A percentile compares a stretch with the other conserved stretches of the same genome.
These are phyloP conservation scores for Kazachstania africana DNA, from an alignment of 805 yeast genomes.

Conservation along the genomic window DNA sequence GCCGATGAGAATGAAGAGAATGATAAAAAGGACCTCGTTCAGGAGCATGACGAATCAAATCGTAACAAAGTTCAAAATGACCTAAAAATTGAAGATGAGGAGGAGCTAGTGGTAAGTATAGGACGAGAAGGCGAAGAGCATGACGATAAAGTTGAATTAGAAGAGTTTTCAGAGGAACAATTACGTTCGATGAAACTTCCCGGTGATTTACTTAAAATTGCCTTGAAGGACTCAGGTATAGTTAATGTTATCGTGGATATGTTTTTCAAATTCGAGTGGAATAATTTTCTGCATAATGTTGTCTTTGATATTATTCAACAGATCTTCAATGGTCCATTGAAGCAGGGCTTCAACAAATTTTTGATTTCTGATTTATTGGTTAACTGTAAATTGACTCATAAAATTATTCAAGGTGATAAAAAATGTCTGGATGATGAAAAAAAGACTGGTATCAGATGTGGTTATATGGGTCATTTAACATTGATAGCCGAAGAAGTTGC, in stretches of 20 bases:
- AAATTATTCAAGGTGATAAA: slow-evolving; percentile 52
- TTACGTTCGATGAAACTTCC: slow-evolving; percentile 32
- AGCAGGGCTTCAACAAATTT: slow-evolving; percentile 59
- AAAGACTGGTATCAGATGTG: slow-evolving; percentile 57
- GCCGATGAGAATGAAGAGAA: slow-evolving; percentile 4
- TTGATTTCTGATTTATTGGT: slow-evolving; percentile 50
- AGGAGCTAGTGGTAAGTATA: slow-evolving; percentile 3
- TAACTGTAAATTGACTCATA: slow-evolving; percentile 43
- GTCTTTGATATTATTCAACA: slow-evolving; percentile 77
- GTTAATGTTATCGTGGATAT: slow-evolving; percentile 47
- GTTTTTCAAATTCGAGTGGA: slow-evolving; percentile 69
- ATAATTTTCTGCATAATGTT: slow-evolving; percentile 72
- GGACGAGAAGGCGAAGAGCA: no score
- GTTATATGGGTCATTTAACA: slow-evolving; percentile 93
- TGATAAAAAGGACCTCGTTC: background rate
- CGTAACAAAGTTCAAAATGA: slow-evolving; percentile 3
- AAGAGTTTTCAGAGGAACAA: slow-evolving; percentile 9
- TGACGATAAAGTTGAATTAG: slow-evolving; percentile 3
- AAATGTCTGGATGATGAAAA: slow-evolving; percentile 50
- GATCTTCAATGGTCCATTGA: slow-evolving; percentile 59
- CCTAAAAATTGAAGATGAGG: slow-evolving; percentile 8
- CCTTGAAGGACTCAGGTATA: slow-evolving; percentile 50
- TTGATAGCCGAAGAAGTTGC: slow-evolving; percentile 92
- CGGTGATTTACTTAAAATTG: slow-evolving; percentile 63
- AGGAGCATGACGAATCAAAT: slow-evolving; percentile 2